Evolutionary conservation across 805 yeast species (phyloP).

Genomic region (Tetrapisispora taiwanensis): DNA sequence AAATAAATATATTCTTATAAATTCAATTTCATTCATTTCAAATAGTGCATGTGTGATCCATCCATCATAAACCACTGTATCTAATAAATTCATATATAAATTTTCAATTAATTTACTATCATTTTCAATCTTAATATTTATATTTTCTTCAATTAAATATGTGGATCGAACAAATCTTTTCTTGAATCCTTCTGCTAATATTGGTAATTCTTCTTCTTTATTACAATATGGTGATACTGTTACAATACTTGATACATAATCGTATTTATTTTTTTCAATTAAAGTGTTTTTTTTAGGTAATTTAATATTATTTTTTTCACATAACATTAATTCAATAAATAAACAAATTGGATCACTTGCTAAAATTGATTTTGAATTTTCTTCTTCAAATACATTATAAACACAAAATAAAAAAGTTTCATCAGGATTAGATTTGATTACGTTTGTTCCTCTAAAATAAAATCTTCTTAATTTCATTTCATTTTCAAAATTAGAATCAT

Average conservation of each 20-base stretch:
- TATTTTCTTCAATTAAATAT: conserved; percentile 30
- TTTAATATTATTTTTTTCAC: conserved; percentile 34
- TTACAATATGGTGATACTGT: conserved; percentile 42
- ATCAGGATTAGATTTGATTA: conserved; percentile 5
- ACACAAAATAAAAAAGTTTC: conserved; percentile 44
- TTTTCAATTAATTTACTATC: conserved; percentile 22
- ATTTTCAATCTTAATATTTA: conserved; percentile 25
- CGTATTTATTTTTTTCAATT: conserved; percentile 5
- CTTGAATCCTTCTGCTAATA: conserved; percentile 40
- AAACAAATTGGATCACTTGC: conserved; percentile 56
- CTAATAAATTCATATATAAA: conserved; percentile 35
- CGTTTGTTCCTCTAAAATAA: conserved; percentile 9
- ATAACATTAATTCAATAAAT: conserved; percentile 33
- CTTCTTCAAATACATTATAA: conserved; percentile 34
- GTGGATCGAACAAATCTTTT: conserved; percentile 32
- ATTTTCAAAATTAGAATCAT: conserved; percentile 20
- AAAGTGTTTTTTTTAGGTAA: conserved; percentile 30
- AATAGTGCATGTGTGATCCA: conserved; percentile 33
- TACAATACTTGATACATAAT: conserved; percentile 29
- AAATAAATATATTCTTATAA: conserved; percentile 18
- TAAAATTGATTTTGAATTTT: conserved; percentile 20
- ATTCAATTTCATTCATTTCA: conserved; percentile 12
- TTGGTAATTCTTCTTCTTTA: conserved; percentile 41
- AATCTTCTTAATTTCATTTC: conserved; percentile 19
- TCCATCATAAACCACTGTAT: conserved; percentile 41